Percentiles rank a stretch among this genome's conserved stretches.
Evolutionary conservation across 805 yeast genomes (phyloP).

Genomic region (Metschnikowia chrysomelidarum): DNA sequence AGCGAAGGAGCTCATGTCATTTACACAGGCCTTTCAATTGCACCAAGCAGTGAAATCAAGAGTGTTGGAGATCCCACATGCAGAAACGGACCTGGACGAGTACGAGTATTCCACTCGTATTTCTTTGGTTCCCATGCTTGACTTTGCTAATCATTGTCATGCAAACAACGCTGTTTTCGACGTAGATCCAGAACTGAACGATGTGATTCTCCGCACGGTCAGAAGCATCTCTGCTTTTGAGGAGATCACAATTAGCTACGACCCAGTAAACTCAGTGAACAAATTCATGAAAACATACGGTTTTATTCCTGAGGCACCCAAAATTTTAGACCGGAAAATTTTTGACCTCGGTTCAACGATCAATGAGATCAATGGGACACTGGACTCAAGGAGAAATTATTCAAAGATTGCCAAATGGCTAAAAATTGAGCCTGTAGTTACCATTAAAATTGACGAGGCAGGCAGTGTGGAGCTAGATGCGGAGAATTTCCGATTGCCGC

Average conservation of each 20-base stretch:
- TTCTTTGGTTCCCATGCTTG: constrained; percentile 63
- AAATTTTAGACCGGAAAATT: constrained; percentile 9
- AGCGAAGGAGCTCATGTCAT: constrained; percentile 14
- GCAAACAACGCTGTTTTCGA: constrained; percentile 51
- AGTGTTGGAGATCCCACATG: constrained; percentile 61
- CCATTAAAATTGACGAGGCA: background rate
- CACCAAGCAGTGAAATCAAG: constrained; percentile 54
- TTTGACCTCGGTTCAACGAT: constrained; percentile 6
- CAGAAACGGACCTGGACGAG: constrained; percentile 8
- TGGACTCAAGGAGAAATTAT: too few species aligned
- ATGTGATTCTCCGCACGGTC: constrained; percentile 37
- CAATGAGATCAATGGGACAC: background rate
- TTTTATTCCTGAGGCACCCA: constrained; percentile 11
- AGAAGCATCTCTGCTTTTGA: constrained; percentile 5
- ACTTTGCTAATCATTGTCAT: constrained; percentile 62
- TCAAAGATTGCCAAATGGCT: constrained; percentile 19
- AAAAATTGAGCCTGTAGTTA: constrained; percentile 12
- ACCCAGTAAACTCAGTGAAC: constrained; percentile 9
- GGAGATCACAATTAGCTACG: constrained; percentile 19
- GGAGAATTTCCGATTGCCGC: constrained; percentile 12
- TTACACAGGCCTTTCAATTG: constrained; percentile 28
- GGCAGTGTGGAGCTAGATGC: constrained; percentile 7
- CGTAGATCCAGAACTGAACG: constrained; percentile 45
- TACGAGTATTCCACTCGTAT: constrained; percentile 49
- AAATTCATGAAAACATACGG: constrained; percentile 17